A percentile compares a stretch with the other conserved stretches of the same genome.
Evolutionary conservation across 371 early-diverging fungal genomes (phyloP).

Genomic region (Rhizopus sp.): DNA sequence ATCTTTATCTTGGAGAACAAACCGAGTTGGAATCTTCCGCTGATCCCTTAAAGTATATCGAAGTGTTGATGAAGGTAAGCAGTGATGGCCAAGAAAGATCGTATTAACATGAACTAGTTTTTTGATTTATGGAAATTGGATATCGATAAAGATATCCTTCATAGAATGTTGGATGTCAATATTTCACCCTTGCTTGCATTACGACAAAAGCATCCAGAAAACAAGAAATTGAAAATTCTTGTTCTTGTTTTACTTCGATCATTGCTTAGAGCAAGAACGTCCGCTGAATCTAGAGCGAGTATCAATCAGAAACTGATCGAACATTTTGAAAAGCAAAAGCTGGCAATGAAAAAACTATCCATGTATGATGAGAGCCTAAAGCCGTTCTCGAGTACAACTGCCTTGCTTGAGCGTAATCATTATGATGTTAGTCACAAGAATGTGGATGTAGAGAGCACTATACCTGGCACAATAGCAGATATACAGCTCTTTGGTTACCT

Average conservation of each 20-base stretch:
- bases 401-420: not conserved
- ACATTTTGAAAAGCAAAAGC: not conserved
- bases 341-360: not conserved
- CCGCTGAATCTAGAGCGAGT: not conserved
- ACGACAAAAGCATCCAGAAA: conserved; percentile 6
- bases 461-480: conserved; percentile 5
- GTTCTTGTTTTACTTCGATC: conserved; percentile 25
- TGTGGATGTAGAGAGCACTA: not conserved
- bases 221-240: conserved; percentile 19
- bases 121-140: conserved; percentile 25
- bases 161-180: conserved; percentile 18
- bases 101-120: conserved; percentile 17
- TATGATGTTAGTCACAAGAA: not conserved
- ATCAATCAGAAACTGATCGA: not conserved
- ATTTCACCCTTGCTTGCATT: conserved; percentile 27
- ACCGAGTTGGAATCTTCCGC: not conserved
- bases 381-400: not conserved
- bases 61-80: conserved; percentile 29
- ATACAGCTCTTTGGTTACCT: conserved; percentile 27
- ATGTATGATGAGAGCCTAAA: not conserved
- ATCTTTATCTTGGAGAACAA: conserved; percentile 16
- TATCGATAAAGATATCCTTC: conserved; percentile 25
- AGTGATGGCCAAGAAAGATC: not conserved
- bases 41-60: conserved; percentile 10
- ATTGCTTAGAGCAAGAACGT: conserved; percentile 8